Evolutionary conservation across 2,329 filamentous ascomycete species (phyloP).

Genomic region (Bimuria novae-zelandiae): DNA sequence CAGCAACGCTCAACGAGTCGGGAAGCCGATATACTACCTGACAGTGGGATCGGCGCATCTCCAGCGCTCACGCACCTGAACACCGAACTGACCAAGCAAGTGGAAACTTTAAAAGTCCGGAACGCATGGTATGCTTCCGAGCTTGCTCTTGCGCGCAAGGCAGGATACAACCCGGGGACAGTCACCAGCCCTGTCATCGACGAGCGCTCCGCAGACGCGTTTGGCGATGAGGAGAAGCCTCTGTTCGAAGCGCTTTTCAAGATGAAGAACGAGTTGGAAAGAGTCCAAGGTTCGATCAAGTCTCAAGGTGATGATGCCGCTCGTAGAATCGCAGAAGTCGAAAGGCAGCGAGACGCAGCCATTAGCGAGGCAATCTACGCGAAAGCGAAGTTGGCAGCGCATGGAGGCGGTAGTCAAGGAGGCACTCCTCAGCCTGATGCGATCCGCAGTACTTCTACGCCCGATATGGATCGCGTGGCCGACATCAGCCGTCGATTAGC

Average conservation of each 20-base stretch:
- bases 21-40: constrained; percentile 55
- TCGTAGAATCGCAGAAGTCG: constrained; percentile 88
- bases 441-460: constrained; percentile 63
- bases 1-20: constrained; percentile 36
- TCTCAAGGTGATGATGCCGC: constrained; percentile 84
- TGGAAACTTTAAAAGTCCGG: constrained; percentile 80
- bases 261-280: constrained; percentile 87
- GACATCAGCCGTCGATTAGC: constrained; percentile 85
- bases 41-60: constrained; percentile 64
- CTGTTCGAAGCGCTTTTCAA: constrained; percentile 88
- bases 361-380: constrained; percentile 94
- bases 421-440: constrained; percentile 59
- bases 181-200: constrained; percentile 76
- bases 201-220: constrained; percentile 73
- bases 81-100: constrained; percentile 79
- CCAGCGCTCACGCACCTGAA: constrained; percentile 66
- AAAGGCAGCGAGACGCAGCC: constrained; percentile 92
- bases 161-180: constrained; percentile 78
- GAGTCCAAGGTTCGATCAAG: constrained; percentile 88
- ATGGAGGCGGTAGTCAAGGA: constrained; percentile 68
- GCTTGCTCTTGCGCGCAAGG: constrained; percentile 85
- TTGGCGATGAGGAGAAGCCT: constrained; percentile 90
- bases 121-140: constrained; percentile 99
- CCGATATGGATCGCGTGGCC: constrained; percentile 67
- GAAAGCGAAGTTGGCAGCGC: constrained; percentile 87